Evolutionary conservation across 1,284 basidiomycete genomes (phyloP).

Genomic region (Malassezia sp.): DNA sequence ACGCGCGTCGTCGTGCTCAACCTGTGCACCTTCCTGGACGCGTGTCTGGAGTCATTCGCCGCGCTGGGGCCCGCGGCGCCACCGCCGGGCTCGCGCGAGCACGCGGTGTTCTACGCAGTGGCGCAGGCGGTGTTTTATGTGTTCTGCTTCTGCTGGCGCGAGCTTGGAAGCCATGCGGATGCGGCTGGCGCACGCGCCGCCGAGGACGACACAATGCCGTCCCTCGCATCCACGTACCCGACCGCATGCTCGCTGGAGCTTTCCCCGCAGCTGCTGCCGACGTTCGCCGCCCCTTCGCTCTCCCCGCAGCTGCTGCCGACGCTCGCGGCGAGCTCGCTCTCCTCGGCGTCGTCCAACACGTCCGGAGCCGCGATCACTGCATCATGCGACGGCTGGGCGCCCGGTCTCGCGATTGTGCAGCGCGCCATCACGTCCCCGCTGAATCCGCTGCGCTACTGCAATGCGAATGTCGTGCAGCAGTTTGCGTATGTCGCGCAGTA

Average conservation of each 20-base stretch:
- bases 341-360: constrained; percentile 1
- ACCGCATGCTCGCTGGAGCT: constrained; percentile 11
- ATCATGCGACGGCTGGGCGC: constrained; percentile 62
- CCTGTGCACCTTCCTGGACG: constrained; percentile 69
- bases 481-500: constrained; percentile 87
- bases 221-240: constrained; percentile 13
- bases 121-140: constrained; percentile 87
- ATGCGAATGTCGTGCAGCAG: constrained; percentile 75
- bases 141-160: constrained; percentile 95
- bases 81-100: constrained; percentile 25
- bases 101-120: constrained; percentile 73
- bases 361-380: constrained; percentile 10
- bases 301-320: constrained; percentile 7
- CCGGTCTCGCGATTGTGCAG: constrained; percentile 66
- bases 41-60: constrained; percentile 51
- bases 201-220: constrained; percentile 8
- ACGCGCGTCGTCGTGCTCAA: constrained; percentile 68
- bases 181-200: constrained; percentile 1
- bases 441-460: constrained; percentile 67
- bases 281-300: constrained; percentile 3
- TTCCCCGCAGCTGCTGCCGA: constrained; percentile 12
- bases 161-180: constrained; percentile 51
- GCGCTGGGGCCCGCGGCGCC: constrained; percentile 18
- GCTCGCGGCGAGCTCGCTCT: constrained; percentile 7
- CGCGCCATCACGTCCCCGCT: constrained; percentile 68